These are phyloP conservation scores for Aspergillus wentii DNA, from an alignment of 495 filamentous ascomycete genomes.

Conservation along the genomic window DNA sequence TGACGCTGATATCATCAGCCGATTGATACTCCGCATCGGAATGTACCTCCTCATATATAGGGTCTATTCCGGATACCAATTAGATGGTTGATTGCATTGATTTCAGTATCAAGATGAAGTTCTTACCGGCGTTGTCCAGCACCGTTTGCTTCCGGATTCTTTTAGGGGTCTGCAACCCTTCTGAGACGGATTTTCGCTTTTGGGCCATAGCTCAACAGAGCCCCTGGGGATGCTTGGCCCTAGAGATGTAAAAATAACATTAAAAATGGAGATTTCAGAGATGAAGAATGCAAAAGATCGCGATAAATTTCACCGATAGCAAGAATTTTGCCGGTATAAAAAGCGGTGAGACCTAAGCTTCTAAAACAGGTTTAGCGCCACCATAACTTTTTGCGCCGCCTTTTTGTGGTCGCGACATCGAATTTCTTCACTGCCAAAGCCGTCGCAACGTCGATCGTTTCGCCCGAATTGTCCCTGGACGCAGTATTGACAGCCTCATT, in stretches of 20 bases:
- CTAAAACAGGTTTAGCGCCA: conserved; percentile 26
- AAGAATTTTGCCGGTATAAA: conserved; percentile 31
- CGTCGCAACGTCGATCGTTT: conserved; percentile 13
- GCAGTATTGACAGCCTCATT: conserved; percentile 12
- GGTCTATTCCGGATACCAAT: conserved; percentile 28
- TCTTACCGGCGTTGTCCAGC: conserved; percentile 28
- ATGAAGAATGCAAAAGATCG: neutral
- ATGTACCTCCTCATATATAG: conserved; percentile 37
- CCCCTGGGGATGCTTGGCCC: neutral
- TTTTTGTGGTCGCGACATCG: conserved; percentile 21
- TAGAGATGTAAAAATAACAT: conserved; percentile 1
- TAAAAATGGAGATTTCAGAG: neutral
- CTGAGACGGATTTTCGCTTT: conserved; percentile 28
- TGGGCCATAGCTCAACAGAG: conserved; percentile 15
- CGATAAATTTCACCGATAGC: conserved; percentile 10
- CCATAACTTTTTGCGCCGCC: conserved; percentile 38
- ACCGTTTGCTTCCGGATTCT: conserved; percentile 19
- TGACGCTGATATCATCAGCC: conserved; percentile 21
- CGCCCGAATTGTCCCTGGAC: conserved; percentile 8
- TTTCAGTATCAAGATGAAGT: conserved; percentile 1
- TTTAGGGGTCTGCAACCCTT: conserved; percentile 19
- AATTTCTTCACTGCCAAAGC: conserved; percentile 14
- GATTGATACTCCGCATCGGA: conserved; percentile 33
- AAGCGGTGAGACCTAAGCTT: conserved; percentile 24
- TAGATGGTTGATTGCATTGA: conserved; percentile 2